Conservation (phyloP, 1,139 yeast species). For the Groenewaldozyma auringiensis region DNA sequence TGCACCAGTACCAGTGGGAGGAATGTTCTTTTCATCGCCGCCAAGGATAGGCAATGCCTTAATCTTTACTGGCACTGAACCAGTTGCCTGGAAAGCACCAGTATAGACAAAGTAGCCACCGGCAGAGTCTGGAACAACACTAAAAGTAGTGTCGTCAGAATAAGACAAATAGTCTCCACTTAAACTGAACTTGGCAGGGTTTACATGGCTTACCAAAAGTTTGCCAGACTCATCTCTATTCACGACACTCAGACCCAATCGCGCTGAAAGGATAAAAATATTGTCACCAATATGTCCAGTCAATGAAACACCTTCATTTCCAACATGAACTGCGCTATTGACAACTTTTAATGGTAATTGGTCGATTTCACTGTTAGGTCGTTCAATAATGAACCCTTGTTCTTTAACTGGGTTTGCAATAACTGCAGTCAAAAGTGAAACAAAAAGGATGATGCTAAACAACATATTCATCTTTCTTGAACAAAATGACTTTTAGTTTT, state of each 20-base stretch:
- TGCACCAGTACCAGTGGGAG: conserved; percentile 4
- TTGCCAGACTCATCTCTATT: conserved; percentile 5
- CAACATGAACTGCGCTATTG: conserved; percentile 5
- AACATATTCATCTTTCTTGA: neutral
- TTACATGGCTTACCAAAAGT: conserved; percentile 5
- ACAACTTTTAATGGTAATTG: conserved; percentile 4
- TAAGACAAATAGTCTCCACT: conserved; percentile 10
- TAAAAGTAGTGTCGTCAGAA: conserved; percentile 13
- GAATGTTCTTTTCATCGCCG: conserved; percentile 1
- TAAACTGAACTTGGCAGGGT: conserved; percentile 7
- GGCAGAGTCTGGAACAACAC: conserved; percentile 12
- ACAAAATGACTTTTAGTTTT: too few relatives aligned
- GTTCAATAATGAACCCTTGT: conserved; percentile 8
- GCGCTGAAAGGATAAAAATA: neutral
- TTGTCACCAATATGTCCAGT: conserved; percentile 1
- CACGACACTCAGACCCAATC: neutral
- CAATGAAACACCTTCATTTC: conserved; percentile 4
- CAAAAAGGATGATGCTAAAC: neutral
- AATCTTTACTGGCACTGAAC: conserved; percentile 13
- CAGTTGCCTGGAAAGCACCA: conserved; percentile 10
- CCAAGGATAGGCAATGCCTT: neutral
- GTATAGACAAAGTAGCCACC: conserved; percentile 13
- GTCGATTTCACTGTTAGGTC: conserved; percentile 11
- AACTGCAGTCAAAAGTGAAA: neutral
- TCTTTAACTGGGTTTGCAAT: neutral